Evolutionary conservation across 139 green algal genomes (phyloP).

Genomic region (Desmodesmus armatus): DNA sequence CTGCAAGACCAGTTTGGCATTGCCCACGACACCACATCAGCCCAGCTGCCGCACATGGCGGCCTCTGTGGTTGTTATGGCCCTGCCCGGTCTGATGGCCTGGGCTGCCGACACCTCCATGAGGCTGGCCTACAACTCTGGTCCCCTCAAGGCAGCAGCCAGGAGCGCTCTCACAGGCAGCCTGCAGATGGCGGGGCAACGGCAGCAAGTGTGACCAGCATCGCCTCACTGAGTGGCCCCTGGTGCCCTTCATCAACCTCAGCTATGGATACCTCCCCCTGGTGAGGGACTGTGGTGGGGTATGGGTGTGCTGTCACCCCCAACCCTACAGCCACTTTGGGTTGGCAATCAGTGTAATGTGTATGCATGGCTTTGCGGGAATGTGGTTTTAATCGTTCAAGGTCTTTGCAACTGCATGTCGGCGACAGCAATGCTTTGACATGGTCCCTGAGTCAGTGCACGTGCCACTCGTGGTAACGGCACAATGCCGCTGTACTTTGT

Average conservation of each 20-base stretch:
- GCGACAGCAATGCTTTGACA: too few species aligned
- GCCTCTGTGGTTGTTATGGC: constrained; percentile 56
- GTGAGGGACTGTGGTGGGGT: too few species aligned
- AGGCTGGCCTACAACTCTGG: not conserved
- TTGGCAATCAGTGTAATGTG: too few species aligned
- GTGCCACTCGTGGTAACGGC: too few species aligned
- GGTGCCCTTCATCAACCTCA: constrained; percentile 66
- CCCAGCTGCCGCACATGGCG: constrained; percentile 51
- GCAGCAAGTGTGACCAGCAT: not conserved
- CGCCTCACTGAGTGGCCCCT: not conserved
- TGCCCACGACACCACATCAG: not conserved
- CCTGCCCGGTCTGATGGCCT: constrained; percentile 54
- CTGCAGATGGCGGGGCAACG: not conserved
- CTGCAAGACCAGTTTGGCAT: constrained; percentile 13
- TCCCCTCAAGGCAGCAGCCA: not conserved
- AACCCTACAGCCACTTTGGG: too few species aligned
- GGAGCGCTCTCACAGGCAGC: not conserved
- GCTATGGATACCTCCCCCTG: constrained; percentile 80
- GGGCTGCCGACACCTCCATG: constrained; percentile 46
- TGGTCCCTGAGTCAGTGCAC: too few species aligned
- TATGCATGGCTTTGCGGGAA: too few species aligned
- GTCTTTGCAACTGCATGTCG: too few species aligned
- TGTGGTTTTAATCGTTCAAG: too few species aligned
- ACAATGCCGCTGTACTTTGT: too few species aligned
- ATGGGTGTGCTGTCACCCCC: too few species aligned